phyloP scores from a whole-genome alignment of 768 basidiomycete species.

The Leccinum sublutescens region DNA sequence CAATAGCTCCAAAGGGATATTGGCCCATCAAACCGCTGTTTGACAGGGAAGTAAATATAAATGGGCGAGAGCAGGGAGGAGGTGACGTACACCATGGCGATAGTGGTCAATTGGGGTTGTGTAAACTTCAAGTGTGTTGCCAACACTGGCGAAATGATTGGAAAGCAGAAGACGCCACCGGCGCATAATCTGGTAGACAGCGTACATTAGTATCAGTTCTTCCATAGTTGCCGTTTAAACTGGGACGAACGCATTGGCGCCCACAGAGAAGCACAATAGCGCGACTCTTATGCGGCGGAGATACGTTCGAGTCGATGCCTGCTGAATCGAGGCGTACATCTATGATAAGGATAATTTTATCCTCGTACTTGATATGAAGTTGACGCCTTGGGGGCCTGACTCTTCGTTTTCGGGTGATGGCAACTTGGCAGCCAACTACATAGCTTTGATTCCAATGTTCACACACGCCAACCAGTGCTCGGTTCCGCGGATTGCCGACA shows the following conservation, averaged over 20 bases:
- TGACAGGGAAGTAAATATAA: not conserved
- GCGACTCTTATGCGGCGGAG: slow-evolving; percentile 27
- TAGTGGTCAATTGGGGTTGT: slow-evolving; percentile 77
- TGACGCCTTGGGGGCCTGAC: no score
- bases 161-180: slow-evolving; percentile 80
- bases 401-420: no score
- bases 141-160: slow-evolving; percentile 65
- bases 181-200: slow-evolving; percentile 55
- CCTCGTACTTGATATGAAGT: not conserved
- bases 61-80: slow-evolving; percentile 1
- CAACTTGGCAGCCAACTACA: no score
- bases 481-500: not conserved
- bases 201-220: not conserved
- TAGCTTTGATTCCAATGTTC: not conserved
- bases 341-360: no score
- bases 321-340: slow-evolving; percentile 16
- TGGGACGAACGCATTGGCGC: slow-evolving; percentile 57
- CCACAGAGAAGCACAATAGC: slow-evolving; percentile 53
- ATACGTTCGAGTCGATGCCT: slow-evolving; percentile 4
- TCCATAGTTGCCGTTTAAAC: not conserved
- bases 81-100: slow-evolving; percentile 68
- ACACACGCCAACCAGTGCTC: not conserved
- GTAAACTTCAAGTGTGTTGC: slow-evolving; percentile 58
- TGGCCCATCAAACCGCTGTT: slow-evolving; percentile 78
- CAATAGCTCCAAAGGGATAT: slow-evolving; percentile 70